Evolutionary conservation across 176 grass and related monocot genomes (phyloP).

Genomic region (Avena sativa): DNA sequence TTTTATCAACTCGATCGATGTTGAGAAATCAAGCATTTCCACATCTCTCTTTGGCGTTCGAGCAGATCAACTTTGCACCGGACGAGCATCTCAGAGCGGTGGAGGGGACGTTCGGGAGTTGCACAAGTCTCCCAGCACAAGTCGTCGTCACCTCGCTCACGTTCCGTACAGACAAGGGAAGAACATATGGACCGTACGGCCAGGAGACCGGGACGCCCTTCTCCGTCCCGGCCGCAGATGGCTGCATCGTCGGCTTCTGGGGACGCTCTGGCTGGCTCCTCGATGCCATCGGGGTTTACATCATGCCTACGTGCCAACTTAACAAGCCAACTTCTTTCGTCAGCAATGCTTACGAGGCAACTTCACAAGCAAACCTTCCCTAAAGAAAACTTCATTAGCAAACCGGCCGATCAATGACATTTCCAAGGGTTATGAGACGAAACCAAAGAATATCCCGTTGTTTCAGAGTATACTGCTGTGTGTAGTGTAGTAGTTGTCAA

Average conservation of each 20-base stretch:
- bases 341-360: background rate
- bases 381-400: background rate
- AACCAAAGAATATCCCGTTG: background rate
- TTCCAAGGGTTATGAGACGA: background rate
- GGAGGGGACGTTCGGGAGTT: background rate
- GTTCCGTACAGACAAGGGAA: constrained; percentile 30
- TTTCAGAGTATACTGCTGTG: background rate
- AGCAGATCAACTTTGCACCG: background rate
- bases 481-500: background rate
- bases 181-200: constrained; percentile 26
- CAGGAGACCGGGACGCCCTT: background rate
- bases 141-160: constrained; percentile 40
- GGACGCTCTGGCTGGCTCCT: constrained; percentile 44
- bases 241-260: constrained; percentile 43
- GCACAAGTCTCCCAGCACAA: background rate
- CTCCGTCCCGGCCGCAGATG: background rate
- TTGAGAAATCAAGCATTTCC: no score
- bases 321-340: background rate
- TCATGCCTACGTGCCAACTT: background rate
- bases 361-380: background rate
- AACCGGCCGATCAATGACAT: background rate
- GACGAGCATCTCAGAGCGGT: background rate
- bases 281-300: constrained; percentile 33
- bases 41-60: no score
- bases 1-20: no score